Evolutionary conservation across 2,329 filamentous ascomycete genomes (phyloP).

Genomic region (Lachnellula subtilissima): DNA sequence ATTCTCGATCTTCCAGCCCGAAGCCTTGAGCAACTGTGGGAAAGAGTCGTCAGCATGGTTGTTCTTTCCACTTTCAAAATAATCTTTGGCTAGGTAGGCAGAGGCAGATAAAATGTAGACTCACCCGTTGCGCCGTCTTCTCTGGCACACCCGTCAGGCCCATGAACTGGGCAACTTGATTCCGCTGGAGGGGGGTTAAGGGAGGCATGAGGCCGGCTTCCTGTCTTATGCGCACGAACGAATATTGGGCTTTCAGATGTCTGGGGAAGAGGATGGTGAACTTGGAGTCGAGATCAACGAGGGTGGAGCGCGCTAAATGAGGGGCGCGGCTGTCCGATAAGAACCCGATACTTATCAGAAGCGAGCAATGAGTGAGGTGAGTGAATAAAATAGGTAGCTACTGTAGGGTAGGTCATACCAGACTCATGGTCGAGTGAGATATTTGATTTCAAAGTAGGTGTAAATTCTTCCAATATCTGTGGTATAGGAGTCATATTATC

Average conservation of each 20-base stretch:
- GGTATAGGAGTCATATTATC: too few relatives aligned
- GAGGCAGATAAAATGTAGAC: constrained; percentile 5
- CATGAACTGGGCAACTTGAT: constrained; percentile 27
- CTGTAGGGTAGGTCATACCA: neutral
- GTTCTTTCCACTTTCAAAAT: constrained; percentile 3
- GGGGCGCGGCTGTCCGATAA: neutral
- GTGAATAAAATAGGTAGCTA: too few relatives aligned
- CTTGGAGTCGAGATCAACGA: too few relatives aligned
- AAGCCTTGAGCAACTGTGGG: constrained; percentile 32
- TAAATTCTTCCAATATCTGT: too few relatives aligned
- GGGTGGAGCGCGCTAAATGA: neutral
- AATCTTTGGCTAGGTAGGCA: constrained; percentile 1
- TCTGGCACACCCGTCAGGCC: constrained; percentile 29
- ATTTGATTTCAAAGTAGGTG: too few relatives aligned
- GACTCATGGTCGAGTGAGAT: too few relatives aligned
- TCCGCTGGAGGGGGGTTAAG: constrained; percentile 20
- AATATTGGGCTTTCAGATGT: neutral
- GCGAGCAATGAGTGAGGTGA: neutral
- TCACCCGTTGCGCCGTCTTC: constrained; percentile 28
- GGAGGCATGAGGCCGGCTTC: constrained; percentile 26
- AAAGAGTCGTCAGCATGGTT: constrained; percentile 17
- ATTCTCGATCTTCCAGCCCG: constrained; percentile 34
- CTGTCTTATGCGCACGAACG: neutral
- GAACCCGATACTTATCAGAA: constrained; percentile 1
- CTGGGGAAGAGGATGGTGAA: neutral